Evolutionary conservation across 2,329 filamentous ascomycete species (phyloP).

Genomic region (Lecanicillium sp.): DNA sequence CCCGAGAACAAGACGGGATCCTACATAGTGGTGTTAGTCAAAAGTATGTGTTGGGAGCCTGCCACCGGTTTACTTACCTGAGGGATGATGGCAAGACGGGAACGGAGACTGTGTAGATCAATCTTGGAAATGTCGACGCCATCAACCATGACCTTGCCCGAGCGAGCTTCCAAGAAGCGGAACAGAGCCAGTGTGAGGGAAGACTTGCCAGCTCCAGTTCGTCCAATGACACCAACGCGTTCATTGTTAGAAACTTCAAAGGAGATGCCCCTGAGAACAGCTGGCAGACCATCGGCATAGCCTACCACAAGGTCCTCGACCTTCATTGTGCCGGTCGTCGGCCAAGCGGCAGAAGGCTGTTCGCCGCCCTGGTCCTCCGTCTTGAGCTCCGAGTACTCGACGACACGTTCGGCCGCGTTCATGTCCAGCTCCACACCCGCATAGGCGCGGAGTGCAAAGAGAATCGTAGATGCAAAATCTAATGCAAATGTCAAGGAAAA

Average conservation of each 20-base stretch:
- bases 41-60: neutral
- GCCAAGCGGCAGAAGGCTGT: slow-evolving; percentile 64
- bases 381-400: slow-evolving; percentile 63
- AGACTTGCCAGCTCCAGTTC: slow-evolving; percentile 72
- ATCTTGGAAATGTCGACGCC: slow-evolving; percentile 68
- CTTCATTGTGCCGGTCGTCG: slow-evolving; percentile 62
- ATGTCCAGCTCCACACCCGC: slow-evolving; percentile 67
- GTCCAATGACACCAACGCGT: slow-evolving; percentile 67
- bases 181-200: slow-evolving; percentile 69
- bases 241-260: slow-evolving; percentile 61
- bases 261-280: slow-evolving; percentile 60
- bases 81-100: slow-evolving; percentile 72
- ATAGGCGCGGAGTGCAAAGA: slow-evolving; percentile 60
- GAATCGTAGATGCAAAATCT: slow-evolving; percentile 55
- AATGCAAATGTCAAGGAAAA: slow-evolving; percentile 69
- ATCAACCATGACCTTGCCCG: slow-evolving; percentile 62
- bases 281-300: slow-evolving; percentile 63
- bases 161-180: slow-evolving; percentile 63
- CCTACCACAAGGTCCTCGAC: slow-evolving; percentile 63
- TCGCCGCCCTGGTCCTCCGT: slow-evolving; percentile 57
- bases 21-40: slow-evolving; percentile 23
- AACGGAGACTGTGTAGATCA: slow-evolving; percentile 60
- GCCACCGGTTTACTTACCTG: slow-evolving; percentile 29
- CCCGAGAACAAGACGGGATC: slow-evolving; percentile 78
- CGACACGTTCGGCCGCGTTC: slow-evolving; percentile 68